Percentiles rank a stretch among this genome's conserved stretches.
phyloP scores from a whole-genome alignment of 2,329 filamentous ascomycete genomes.

The Aspergillus spinulosporus region DNA sequence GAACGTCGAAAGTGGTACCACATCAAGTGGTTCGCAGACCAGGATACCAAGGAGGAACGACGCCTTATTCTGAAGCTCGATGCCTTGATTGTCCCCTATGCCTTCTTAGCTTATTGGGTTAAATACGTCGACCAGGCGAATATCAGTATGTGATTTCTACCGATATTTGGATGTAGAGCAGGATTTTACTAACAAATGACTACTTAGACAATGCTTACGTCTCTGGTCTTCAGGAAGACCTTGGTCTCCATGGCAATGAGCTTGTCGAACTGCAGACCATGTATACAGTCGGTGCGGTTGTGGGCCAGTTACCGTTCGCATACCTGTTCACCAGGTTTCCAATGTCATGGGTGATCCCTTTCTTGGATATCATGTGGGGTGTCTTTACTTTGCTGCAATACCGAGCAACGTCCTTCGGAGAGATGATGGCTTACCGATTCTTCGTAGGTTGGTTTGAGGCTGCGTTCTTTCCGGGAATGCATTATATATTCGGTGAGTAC shows the following conservation, averaged over 20 bases:
- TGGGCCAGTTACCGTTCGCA: constrained; percentile 55
- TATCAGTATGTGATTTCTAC: constrained; percentile 45
- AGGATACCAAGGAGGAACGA: constrained; percentile 53
- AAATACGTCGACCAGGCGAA: constrained; percentile 60
- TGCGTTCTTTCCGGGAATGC: constrained; percentile 43
- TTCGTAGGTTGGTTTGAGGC: constrained; percentile 56
- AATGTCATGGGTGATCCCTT: constrained; percentile 54
- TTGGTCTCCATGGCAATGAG: constrained; percentile 55
- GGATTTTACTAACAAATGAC: not conserved
- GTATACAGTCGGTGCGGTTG: constrained; percentile 53
- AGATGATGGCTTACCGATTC: constrained; percentile 57
- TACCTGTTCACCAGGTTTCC: constrained; percentile 51
- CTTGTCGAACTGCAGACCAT: constrained; percentile 58
- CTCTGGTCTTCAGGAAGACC: constrained; percentile 54
- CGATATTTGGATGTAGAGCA: not conserved
- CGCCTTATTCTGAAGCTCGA: constrained; percentile 58
- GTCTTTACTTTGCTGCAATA: constrained; percentile 59
- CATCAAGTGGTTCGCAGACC: constrained; percentile 50
- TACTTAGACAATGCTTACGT: constrained; percentile 56
- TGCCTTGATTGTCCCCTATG: constrained; percentile 57
- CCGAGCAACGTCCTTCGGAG: constrained; percentile 50
- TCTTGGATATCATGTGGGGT: constrained; percentile 56
- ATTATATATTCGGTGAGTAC: constrained; percentile 35
- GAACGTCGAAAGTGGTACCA: constrained; percentile 24
- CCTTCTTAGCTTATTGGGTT: constrained; percentile 57